Percentiles rank a stretch among this genome's conserved stretches.
Evolutionary conservation across 1,284 basidiomycete species (phyloP).

Genomic region (Cryptococcus sp.): DNA sequence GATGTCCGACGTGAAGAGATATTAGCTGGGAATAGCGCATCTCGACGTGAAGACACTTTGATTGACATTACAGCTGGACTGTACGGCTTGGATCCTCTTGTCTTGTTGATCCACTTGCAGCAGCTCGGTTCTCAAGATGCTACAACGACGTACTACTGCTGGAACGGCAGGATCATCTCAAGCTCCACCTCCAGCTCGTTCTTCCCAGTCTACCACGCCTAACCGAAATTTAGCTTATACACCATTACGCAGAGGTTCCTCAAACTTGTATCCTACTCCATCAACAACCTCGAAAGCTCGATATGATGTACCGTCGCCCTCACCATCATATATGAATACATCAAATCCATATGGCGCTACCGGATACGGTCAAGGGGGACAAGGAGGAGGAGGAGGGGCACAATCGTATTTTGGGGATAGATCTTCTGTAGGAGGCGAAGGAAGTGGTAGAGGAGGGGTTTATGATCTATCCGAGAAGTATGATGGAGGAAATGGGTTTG

Average conservation of each 20-base stretch:
- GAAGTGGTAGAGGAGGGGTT: not conserved
- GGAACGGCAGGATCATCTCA: not conserved
- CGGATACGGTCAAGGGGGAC: not conserved
- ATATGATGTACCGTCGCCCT: slow-evolving; percentile 17
- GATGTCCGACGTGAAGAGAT: not conserved
- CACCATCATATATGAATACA: not conserved
- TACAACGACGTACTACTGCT: not conserved
- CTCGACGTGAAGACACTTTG: not conserved
- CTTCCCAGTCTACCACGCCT: not conserved
- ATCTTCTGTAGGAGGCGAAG: not conserved
- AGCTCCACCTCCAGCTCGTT: not conserved
- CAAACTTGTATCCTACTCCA: slow-evolving; percentile 15
- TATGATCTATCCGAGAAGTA: not conserved
- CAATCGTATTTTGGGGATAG: not conserved
- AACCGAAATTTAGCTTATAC: slow-evolving; percentile 19
- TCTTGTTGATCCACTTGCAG: not conserved
- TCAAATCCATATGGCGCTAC: not conserved
- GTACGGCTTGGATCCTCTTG: not conserved
- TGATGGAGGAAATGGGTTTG: not conserved
- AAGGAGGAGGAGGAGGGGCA: not conserved
- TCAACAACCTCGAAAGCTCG: slow-evolving; percentile 9
- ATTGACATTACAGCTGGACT: not conserved
- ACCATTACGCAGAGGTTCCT: slow-evolving; percentile 20
- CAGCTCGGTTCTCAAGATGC: not conserved
- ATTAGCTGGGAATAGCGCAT: not conserved